phyloP scores from a whole-genome alignment of 306 rosid genomes.

The Quercus ilex region DNA sequence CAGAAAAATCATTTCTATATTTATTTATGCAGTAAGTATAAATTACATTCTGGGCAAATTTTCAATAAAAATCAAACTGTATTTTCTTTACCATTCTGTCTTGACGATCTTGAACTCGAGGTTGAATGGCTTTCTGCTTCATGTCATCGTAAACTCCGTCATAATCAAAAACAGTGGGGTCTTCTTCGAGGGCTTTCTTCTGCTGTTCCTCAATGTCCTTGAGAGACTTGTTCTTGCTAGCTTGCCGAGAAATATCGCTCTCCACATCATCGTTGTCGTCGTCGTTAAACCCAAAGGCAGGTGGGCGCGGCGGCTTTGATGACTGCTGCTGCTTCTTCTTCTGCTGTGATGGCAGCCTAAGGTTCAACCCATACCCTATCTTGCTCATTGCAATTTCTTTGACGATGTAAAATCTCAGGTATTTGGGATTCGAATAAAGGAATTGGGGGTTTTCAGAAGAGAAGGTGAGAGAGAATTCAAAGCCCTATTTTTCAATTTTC shows the following conservation, averaged over 20 bases:
- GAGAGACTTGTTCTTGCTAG: slow-evolving; percentile 75
- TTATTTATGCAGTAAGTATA: background rate
- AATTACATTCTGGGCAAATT: too few relatives aligned
- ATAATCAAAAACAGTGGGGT: slow-evolving; percentile 74
- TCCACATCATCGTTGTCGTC: slow-evolving; percentile 72
- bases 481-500: too few relatives aligned
- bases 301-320: slow-evolving; percentile 48
- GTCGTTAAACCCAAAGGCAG: slow-evolving; percentile 60
- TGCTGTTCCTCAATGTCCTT: slow-evolving; percentile 86
- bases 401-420: too few relatives aligned
- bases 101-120: slow-evolving; percentile 59
- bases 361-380: slow-evolving; percentile 69
- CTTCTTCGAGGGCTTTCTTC: slow-evolving; percentile 84
- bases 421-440: too few relatives aligned
- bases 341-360: slow-evolving; percentile 48
- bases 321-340: slow-evolving; percentile 45
- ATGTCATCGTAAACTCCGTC: slow-evolving; percentile 86
- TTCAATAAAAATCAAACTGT: too few relatives aligned
- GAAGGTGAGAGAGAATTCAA: too few relatives aligned
- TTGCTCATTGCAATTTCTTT: slow-evolving; percentile 56
- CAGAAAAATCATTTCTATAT: background rate
- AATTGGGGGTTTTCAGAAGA: too few relatives aligned
- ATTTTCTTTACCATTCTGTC: slow-evolving; percentile 54
- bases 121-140: slow-evolving; percentile 67
- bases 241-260: slow-evolving; percentile 83